Evolutionary conservation across 768 basidiomycete species (phyloP).

Genomic region (Phanerochaete sordida): DNA sequence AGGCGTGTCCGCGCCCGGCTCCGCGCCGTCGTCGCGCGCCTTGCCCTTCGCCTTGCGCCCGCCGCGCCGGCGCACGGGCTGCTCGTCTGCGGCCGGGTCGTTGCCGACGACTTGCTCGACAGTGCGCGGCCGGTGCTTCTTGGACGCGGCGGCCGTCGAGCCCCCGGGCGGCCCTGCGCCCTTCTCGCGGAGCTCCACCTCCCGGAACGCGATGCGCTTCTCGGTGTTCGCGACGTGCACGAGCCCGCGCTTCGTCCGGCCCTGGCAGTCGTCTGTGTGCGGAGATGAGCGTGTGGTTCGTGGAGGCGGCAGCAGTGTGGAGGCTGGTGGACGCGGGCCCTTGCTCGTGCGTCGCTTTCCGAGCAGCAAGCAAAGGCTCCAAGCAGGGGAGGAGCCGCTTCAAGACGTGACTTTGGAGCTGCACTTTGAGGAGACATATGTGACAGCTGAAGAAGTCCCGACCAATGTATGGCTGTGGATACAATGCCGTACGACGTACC

Average conservation of each 20-base stretch:
- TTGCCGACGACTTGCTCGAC: conserved; percentile 12
- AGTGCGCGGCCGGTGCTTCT: conserved; percentile 6
- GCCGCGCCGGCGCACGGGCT: conserved; percentile 1
- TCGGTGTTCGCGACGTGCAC: conserved; percentile 58
- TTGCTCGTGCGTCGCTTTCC: no score
- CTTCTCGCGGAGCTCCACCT: conserved; percentile 57
- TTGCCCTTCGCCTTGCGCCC: conserved; percentile 11
- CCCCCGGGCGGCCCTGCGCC: conserved; percentile 3
- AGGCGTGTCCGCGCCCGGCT: not conserved
- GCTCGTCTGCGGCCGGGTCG: not conserved
- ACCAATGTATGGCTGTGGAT: no score
- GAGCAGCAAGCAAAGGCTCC: no score
- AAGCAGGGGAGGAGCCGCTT: not conserved
- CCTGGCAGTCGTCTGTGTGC: conserved; percentile 35
- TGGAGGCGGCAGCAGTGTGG: no score
- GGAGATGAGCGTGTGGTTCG: not conserved
- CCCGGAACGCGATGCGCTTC: conserved; percentile 69
- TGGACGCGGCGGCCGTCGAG: not conserved
- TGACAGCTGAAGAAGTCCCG: no score
- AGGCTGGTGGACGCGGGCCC: no score
- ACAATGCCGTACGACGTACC: conserved; percentile 36
- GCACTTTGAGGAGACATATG: no score
- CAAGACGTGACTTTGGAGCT: no score
- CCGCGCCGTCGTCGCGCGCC: conserved; percentile 4
- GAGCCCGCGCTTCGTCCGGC: conserved; percentile 48